Conservation (phyloP, 2,329 filamentous ascomycete species). For the Exophiala sideris region DNA sequence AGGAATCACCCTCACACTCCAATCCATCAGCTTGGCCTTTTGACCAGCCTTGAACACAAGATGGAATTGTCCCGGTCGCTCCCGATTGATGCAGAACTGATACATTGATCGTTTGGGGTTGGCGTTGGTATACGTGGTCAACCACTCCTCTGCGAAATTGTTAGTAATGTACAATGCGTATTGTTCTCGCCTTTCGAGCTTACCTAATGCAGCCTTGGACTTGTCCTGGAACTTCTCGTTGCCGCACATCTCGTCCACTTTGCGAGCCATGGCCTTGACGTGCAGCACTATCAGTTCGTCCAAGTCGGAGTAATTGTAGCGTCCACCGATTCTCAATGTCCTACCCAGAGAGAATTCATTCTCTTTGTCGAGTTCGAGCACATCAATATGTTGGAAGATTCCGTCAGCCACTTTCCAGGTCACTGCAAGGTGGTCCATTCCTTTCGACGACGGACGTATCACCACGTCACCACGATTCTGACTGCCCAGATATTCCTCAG, state of each 20-base stretch:
- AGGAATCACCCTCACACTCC: constrained; percentile 86
- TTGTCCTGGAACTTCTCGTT: constrained; percentile 90
- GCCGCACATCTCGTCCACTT: constrained; percentile 92
- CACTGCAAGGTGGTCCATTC: constrained; percentile 88
- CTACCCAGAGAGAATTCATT: constrained; percentile 93
- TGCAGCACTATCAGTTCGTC: constrained; percentile 97
- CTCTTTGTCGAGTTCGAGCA: constrained; percentile 93
- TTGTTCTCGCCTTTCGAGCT: constrained; percentile 37
- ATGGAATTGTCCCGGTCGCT: constrained; percentile 90
- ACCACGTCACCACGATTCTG: constrained; percentile 86
- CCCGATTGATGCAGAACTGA: constrained; percentile 89
- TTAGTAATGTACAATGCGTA: constrained; percentile 9
- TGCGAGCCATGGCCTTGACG: constrained; percentile 95
- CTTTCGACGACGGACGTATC: constrained; percentile 92
- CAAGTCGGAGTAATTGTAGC: constrained; percentile 90
- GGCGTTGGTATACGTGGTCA: constrained; percentile 91
- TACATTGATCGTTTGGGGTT: constrained; percentile 93
- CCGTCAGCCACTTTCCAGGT: constrained; percentile 98
- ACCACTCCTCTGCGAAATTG: constrained; percentile 73
- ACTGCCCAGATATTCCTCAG: constrained; percentile 86
- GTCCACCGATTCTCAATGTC: constrained; percentile 77
- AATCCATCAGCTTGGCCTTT: constrained; percentile 67
- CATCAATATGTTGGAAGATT: constrained; percentile 97
- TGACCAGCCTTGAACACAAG: constrained; percentile 93
- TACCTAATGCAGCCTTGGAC: constrained; percentile 79